Base-by-base conservation (phyloP, 2,329 filamentous ascomycete genomes). In the Pseudogymnoascus sp. region DNA sequence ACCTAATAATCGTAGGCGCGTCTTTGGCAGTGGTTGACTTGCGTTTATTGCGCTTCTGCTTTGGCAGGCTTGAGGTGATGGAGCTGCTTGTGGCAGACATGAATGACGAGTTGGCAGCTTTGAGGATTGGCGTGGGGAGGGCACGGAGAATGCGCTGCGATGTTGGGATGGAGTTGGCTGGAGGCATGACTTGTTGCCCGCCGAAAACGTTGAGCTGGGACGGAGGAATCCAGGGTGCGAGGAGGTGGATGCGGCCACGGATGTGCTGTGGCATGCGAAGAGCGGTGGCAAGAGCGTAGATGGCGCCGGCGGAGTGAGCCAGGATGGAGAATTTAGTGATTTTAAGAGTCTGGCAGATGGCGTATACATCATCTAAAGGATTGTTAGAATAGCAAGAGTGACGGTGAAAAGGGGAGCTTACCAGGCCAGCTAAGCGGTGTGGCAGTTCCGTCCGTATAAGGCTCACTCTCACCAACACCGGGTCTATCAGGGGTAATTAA, bases 311-410 rank as follows among this genome's bases (percentile, higher is more conserved):
- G 0, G 93, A 97, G 75, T 99, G 94, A 1, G 94, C 94, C 1
- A 99, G 82, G 18, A 99, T 90, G 5, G 93, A 97, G 73, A 99
- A 99, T 69, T 96, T 96, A 10, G 88, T 94, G 67, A 99, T 95
- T 69, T 91, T 92, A 50, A 99, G 81, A 12, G 89, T 81, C 71
- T 96, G 91, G 74, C 94, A 99, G 64, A 99, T 96, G 61, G 92
- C 88, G 65, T 95, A 90, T 12, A 99, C 91, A 75, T 99, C 94
- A 71, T 84, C 82, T 84, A 64, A 1, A 65, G 2, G 42, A 2
- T 66, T 78, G 73, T 66, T 59, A 42, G 11, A 33, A 62, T 12
- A 63, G 18, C 12, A 28, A 18, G 1, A 25, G 8, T 25, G 21
- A 2, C 16, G 31, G 14, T 8, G 7, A 31, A 3, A 31, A 5